phyloP scores from a whole-genome alignment of 148 eudicot species.

The Vaccinium darrowii region DNA sequence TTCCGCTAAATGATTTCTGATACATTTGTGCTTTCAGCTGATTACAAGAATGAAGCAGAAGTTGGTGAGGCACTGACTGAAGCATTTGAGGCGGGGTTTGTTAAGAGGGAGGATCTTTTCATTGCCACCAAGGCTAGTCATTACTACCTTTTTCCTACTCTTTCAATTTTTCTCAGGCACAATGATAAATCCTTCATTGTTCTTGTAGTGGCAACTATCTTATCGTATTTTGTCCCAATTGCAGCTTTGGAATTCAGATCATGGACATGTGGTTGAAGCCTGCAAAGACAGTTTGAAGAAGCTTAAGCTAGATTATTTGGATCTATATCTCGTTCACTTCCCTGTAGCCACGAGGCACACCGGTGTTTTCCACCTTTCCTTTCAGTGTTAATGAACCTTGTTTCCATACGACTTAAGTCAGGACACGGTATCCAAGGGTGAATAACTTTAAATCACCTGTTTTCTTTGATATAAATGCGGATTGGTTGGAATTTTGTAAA shows the following conservation, averaged over 20 bases:
- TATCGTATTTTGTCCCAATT: slow-evolving; percentile 8
- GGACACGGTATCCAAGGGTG: background rate
- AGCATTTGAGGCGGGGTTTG: slow-evolving; percentile 73
- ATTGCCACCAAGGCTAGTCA: slow-evolving; percentile 76
- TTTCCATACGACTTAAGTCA: slow-evolving; percentile 3
- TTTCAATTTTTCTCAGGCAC: background rate
- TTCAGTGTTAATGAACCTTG: background rate
- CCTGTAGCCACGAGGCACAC: slow-evolving; percentile 89
- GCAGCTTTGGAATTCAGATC: slow-evolving; percentile 98
- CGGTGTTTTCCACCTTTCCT: slow-evolving; percentile 33
- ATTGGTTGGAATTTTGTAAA: background rate
- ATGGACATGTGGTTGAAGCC: slow-evolving; percentile 90
- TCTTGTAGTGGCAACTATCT: background rate
- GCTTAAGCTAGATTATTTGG: slow-evolving; percentile 79
- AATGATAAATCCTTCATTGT: background rate
- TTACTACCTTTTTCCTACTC: background rate
- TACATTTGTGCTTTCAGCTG: slow-evolving; percentile 50
- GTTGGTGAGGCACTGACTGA: slow-evolving; percentile 94
- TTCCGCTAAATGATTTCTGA: background rate
- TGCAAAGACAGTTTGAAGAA: slow-evolving; percentile 87
- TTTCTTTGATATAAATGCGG: background rate
- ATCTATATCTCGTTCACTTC: slow-evolving; percentile 85
- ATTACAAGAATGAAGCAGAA: slow-evolving; percentile 85
- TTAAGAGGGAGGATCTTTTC: slow-evolving; percentile 89
- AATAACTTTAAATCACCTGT: background rate